Evolutionary conservation across 2,329 filamentous ascomycete species (phyloP).

Genomic region (Cercospora sojina): DNA sequence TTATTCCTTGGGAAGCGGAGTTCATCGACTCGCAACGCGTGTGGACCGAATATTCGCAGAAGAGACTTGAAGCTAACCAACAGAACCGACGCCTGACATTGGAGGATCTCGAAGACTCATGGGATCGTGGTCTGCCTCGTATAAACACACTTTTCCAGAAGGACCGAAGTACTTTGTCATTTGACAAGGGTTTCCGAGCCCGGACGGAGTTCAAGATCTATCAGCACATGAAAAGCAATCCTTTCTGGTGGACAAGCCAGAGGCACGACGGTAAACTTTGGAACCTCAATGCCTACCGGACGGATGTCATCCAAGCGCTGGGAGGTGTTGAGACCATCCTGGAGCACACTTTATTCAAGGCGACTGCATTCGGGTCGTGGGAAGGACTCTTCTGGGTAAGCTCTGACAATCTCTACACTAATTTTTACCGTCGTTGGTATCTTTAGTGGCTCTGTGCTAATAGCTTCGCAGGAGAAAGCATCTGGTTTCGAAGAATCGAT

Average conservation of each 20-base stretch:
- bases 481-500: conserved; percentile 56
- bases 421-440: too few relatives aligned
- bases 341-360: conserved; percentile 68
- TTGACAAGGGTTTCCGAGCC: conserved; percentile 96
- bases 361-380: too few relatives aligned
- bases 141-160: conserved; percentile 99
- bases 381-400: conserved; percentile 83
- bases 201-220: conserved; percentile 98
- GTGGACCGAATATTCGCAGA: conserved; percentile 99
- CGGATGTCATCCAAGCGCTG: conserved; percentile 92
- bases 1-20: conserved; percentile 98
- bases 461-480: not conserved
- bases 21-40: conserved; percentile 99
- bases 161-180: conserved; percentile 91
- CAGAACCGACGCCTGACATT: conserved; percentile 93
- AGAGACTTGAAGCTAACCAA: conserved; percentile 92
- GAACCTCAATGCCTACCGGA: conserved; percentile 78
- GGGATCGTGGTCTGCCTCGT: conserved; percentile 94
- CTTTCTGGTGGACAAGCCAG: conserved; percentile 99
- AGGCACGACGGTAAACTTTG: conserved; percentile 95
- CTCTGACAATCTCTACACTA: too few relatives aligned
- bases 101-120: conserved; percentile 95
- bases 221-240: conserved; percentile 98
- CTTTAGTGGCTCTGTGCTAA: conserved; percentile 32
- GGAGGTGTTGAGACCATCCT: conserved; percentile 97